Base-by-base conservation (phyloP, 768 basidiomycete genomes). In the Lactarius vividus region DNA sequence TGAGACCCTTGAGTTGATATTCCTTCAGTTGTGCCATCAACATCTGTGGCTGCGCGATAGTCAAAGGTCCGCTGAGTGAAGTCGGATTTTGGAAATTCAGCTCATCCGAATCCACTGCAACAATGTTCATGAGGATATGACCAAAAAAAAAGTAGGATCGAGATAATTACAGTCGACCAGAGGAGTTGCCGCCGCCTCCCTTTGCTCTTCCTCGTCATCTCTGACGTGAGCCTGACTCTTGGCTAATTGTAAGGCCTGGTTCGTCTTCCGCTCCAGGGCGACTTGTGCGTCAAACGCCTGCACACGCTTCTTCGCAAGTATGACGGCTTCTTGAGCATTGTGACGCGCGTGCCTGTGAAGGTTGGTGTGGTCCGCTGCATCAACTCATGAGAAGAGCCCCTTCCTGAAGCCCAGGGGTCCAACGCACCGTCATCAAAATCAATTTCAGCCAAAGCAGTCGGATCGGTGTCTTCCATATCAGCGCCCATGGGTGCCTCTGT, bases 41-140 rank as follows among this genome's bases (percentile, higher is more conserved):
- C 92, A 98, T 96, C 76, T 87, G 87, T 8, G 97, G 97, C 73
- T 99, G 97, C 23, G 85, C 84, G 71, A 98, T 89, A 4, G 90
- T 92, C 70, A 95, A 77, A 10, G 87, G 86, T 10, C 93, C 94
- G 55, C 84, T 91, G 69, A 96, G 77, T 18, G 93, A 92, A 4
- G 94, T 94, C 9, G 97, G 97, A 73, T 99, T 98, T 78, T 98
- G 96, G 87, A 99, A 98, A 78, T 99, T 98, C 44, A 99, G 86
- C 73, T 98, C 96, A 73, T 97, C 95, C 23, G 92, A 93, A 75
- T 96, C 95, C 71, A 96, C 94, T 95, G 66, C 7, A 63, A 4
- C 28, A 35, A 9, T 46, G 57, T 16, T 55, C 2, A 52, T 40
- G 20, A 13, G 35, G 20, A 20, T 23, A 23, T 39, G 18, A 13